Conservation (phyloP, 352 stramenopile genomes). For the Pythium scleroteichum region DNA sequence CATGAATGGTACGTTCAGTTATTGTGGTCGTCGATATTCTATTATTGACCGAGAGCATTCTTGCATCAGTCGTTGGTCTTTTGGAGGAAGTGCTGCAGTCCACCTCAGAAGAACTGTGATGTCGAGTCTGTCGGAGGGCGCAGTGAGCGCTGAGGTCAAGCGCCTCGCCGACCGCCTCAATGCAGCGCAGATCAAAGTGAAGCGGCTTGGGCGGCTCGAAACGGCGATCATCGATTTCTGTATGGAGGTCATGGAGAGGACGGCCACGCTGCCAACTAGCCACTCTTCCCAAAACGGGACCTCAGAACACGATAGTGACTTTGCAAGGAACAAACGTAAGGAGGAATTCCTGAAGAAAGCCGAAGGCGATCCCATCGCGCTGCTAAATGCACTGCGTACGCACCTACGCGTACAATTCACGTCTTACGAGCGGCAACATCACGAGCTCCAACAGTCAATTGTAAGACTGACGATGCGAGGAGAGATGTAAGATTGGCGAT, state of each 20-base stretch:
- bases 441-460: conserved; percentile 29
- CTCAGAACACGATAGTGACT: conserved; percentile 22
- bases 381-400: conserved; percentile 68
- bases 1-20: no score
- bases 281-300: not conserved
- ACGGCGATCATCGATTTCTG: conserved; percentile 70
- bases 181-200: conserved; percentile 63
- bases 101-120: not conserved
- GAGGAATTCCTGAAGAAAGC: conserved; percentile 58
- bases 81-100: no score
- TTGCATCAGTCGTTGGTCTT: not conserved
- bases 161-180: conserved; percentile 67
- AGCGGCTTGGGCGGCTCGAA: conserved; percentile 61
- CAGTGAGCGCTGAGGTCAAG: conserved; percentile 36
- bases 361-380: conserved; percentile 61
- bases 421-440: conserved; percentile 40
- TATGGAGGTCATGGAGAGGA: conserved; percentile 67
- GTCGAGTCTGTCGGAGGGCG: not conserved
- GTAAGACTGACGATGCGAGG: conserved; percentile 27
- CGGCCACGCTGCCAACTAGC: conserved; percentile 7
- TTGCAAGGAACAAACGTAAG: conserved; percentile 49
- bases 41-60: not conserved
- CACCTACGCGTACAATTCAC: conserved; percentile 69
- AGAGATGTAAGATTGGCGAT: conserved; percentile 38
- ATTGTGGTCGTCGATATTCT: not conserved